Evolutionary conservation across 2,329 filamentous ascomycete genomes (phyloP), one percentile per base, ranked within the genome.

Genomic region (Blastomyces gilchristii): DNA sequence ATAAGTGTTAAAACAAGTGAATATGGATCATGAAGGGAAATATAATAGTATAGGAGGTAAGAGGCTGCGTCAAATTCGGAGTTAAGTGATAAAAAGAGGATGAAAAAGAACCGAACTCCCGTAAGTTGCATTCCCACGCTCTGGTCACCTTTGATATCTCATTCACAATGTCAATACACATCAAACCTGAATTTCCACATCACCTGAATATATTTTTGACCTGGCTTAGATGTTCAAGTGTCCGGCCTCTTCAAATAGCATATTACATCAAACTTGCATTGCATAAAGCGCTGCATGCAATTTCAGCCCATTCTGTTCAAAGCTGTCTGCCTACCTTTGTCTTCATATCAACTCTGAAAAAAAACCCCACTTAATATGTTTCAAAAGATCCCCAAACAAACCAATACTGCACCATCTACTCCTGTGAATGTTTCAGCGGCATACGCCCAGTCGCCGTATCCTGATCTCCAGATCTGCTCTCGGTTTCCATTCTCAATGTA

Each of bases 381-480:
- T 22, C n/a, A 22, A 22, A 54, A 31, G 5, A 28, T n/a, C 12
- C 52, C 22, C 37, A 54, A 37, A 54, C n/a, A 18, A 28, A 37
- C 11, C 52, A 1, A 18, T 31, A 9, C 34, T 9, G 34, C 18
- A 4, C 49, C 49, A 28, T 12, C 25, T 52, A 52, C 25, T 25
- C 22, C 18, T 52, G 49, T 9, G 31, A 56, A 6, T 56, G 31
- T 31, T 59, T 47, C 9, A 2, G 0, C 11, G 34, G 25, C 39
- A 59, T 59, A 7, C 39, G 37, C n/a, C 57, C 45, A 11, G 61
- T 69, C 18, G 69, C 64, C 18, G 65, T 64, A 56, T 73, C 69
- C 49, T 73, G 67, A 28, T 74, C 71, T 34, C 72, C 72, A 49
- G 66, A 63, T 25, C 69, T 70, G 57, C 64, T 64, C 62, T 71